Base-by-base conservation (phyloP, 371 early-diverging fungal species). In the Mucor circinelloides region DNA sequence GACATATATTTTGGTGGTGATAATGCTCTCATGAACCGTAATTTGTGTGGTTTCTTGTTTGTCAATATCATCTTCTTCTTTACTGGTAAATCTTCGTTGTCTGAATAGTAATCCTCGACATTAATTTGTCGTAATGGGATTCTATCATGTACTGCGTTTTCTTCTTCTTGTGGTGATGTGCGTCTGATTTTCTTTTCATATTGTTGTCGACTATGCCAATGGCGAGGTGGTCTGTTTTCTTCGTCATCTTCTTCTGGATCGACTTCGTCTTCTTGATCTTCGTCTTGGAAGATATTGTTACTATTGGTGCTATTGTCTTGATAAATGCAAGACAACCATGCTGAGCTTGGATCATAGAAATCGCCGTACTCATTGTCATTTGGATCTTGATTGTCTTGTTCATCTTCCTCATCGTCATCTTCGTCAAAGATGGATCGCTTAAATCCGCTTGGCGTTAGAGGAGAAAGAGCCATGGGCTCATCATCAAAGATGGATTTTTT, bases 61-160 rank as follows among this genome's bases (percentile, higher is more conserved):
- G 36, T 12, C 1, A 60, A 25, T 8, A 65, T 12, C 21, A 36
- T 28, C n/a, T 56, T 65, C 48, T 70, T 70, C 42, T 55, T 59
- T 44, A 60, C 19, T 13, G 27, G 61, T 23, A 40, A 15, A 44
- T 60, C 61, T 38, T 64, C 63, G 27, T 60, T 60, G 32, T 64
- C 63, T 65, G 59, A 65, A 58, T 19, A 27, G 32, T 55, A 52
- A 30, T 68, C 68, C 23, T 63, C 69, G 23, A 56, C 28, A 5
- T 25, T 55, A 12, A 70, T 70, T 48, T 70, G 65, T 57, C 55
- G 46, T 46, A 70, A 56, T 19, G 70, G 70, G 38, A 42, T 42
- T 44, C 70, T 28, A 38, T 70, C 48, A 58, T 64, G 50, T n/a
- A 32, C 19, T 23, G 10, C n/a, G 19, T 44, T 60, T 1, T 60